Evolutionary conservation across 495 filamentous ascomycete genomes (phyloP), one percentile per base, ranked within the genome.

Genomic region (Neurospora sp.): DNA sequence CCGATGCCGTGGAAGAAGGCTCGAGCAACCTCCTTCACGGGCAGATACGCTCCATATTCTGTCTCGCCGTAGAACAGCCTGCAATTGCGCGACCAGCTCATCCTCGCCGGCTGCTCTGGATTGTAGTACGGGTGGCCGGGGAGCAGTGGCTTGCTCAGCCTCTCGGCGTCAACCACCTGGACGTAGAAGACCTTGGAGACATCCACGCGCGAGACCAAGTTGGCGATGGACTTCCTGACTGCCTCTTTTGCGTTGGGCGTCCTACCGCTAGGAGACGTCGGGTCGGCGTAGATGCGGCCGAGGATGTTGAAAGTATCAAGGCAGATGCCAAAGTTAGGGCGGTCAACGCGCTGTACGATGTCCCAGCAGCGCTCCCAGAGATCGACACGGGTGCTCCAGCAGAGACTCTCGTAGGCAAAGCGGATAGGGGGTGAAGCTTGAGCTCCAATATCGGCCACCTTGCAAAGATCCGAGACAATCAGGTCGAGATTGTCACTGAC

Each of bases 241-340:
- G 87, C 87, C 2, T 81, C 83, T 0, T 91, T 89, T 6, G 90
- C 91, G 75, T 91, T 85, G 12, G 83, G 78, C 0, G 85, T 88
- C 39, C 83, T 83, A 3, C 93, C 91, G 0, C 83, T 78, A 8
- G 84, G 75, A 1, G 82, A 76, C 1, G 89, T 82, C 0, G 91
- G 91, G 75, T 96, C 92, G 2, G 91, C 93, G 76, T 90, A 96
- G 35, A 93, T 87, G 41, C 91, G 84, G 1, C 88, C 93, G 1
- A 90, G 90, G 62, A 94, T 92, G 82, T 96, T 93, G 81, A 92
- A 96, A 0, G 91, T 93, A 82, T 95, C 93, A 18, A 95, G 85
- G 81, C 92, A 94, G 71, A 93, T 82, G 11, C 92, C 93, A 75
- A 95, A 93, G 81, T 94, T 95, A 18, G 86, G 84, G 5, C 92